Percentiles rank a stretch among this genome's conserved stretches.
These are phyloP conservation scores for Penicillium polonicum DNA, from an alignment of 2,329 filamentous ascomycete species.

Conservation along the genomic window DNA sequence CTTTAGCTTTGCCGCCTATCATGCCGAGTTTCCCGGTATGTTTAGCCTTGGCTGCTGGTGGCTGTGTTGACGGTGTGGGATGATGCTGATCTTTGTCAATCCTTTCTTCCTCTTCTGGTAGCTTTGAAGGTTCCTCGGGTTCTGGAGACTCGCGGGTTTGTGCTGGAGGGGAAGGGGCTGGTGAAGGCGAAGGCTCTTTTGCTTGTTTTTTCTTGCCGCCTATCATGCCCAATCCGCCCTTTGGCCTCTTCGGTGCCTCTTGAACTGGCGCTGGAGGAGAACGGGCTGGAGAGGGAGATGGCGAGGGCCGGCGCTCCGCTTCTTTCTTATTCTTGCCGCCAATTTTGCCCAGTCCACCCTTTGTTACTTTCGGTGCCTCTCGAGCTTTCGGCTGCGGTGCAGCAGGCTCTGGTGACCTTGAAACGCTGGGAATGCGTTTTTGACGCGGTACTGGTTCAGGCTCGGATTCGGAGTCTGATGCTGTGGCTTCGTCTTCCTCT, in stretches of 20 bases:
- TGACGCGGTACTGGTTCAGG: slow-evolving; percentile 5
- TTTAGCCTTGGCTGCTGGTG: slow-evolving; percentile 21
- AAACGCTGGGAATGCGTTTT: slow-evolving; percentile 1
- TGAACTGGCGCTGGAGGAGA: not conserved
- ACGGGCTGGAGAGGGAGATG: not conserved
- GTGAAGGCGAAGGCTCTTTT: slow-evolving; percentile 12
- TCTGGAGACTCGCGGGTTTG: not conserved
- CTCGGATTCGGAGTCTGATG: slow-evolving; percentile 19
- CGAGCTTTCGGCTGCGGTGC: not conserved
- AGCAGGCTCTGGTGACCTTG: not conserved
- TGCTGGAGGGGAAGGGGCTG: slow-evolving; percentile 15
- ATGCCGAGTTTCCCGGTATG: slow-evolving; percentile 34
- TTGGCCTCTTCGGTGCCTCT: slow-evolving; percentile 5
- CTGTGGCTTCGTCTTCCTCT: slow-evolving; percentile 19
- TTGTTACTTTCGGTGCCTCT: slow-evolving; percentile 1
- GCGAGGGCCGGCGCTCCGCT: slow-evolving; percentile 11
- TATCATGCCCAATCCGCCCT: slow-evolving; percentile 16
- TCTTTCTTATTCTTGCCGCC: slow-evolving; percentile 20
- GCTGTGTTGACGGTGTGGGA: slow-evolving; percentile 10
- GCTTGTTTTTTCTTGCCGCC: slow-evolving; percentile 21
- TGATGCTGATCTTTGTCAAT: not conserved
- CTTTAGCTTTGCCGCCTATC: slow-evolving; percentile 34
- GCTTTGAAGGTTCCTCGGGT: slow-evolving; percentile 1
- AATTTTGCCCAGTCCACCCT: slow-evolving; percentile 16
- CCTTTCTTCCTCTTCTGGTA: not conserved